Evolutionary conservation across 108 stramenopile species (phyloP).

Genomic region (Stephanodiscus triporus): DNA sequence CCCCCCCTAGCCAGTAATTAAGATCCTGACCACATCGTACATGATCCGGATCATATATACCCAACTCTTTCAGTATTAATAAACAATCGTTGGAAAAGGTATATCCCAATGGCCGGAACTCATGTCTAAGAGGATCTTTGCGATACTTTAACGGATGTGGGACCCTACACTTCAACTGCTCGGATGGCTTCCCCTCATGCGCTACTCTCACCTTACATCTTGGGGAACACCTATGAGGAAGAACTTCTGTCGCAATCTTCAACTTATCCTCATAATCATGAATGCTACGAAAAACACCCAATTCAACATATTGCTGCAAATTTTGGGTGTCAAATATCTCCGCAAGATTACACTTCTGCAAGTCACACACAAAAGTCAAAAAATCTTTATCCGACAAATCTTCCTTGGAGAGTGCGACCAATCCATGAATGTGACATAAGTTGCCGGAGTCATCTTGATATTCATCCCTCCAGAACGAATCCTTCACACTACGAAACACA

Average conservation of each 20-base stretch:
- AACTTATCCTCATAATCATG: background rate
- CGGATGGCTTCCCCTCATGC: background rate
- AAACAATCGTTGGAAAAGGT: background rate
- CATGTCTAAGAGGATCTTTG: background rate
- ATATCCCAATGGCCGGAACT: background rate
- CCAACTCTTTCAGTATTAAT: background rate
- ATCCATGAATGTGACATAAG: conserved; percentile 23
- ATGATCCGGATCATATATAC: background rate
- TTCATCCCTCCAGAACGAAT: conserved; percentile 27
- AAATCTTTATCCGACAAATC: conserved; percentile 6
- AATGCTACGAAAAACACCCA: conserved; percentile 7
- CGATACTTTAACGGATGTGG: background rate
- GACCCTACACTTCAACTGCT: background rate
- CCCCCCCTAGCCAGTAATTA: too few relatives aligned
- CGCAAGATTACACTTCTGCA: background rate
- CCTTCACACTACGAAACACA: background rate
- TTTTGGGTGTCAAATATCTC: conserved; percentile 1
- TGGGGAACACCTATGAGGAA: conserved; percentile 7
- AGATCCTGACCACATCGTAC: background rate
- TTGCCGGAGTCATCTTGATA: conserved; percentile 27
- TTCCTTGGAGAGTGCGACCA: conserved; percentile 4
- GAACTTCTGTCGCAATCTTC: background rate
- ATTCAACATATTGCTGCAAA: background rate
- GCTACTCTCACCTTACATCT: conserved; percentile 10
- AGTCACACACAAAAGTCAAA: background rate